Conservation (phyloP, 257 asterid genomes). For the Rubia yunnanensis region DNA sequence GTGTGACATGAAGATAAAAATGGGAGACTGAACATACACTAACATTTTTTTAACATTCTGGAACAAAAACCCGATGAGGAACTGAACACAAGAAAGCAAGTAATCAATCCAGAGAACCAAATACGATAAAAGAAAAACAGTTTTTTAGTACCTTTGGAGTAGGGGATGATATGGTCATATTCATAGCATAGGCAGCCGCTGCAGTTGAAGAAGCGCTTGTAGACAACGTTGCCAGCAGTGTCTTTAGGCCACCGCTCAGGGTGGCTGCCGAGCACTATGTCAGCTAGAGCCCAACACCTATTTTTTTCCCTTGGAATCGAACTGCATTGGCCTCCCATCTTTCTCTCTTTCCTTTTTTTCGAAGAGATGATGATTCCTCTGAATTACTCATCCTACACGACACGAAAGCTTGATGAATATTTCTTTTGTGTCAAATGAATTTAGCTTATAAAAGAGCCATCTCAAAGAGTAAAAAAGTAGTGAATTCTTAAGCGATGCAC, state of each 20-base stretch:
- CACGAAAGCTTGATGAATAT: too few species aligned
- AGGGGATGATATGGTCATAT: constrained; percentile 84
- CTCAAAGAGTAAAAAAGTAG: too few species aligned
- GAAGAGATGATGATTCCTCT: neutral
- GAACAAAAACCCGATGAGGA: neutral
- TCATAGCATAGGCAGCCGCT: constrained; percentile 95
- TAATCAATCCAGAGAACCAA: neutral
- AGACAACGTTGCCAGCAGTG: constrained; percentile 85
- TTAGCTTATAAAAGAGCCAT: too few species aligned
- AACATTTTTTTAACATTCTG: too few species aligned
- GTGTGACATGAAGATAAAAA: neutral
- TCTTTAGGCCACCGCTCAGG: constrained; percentile 99
- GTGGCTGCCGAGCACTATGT: constrained; percentile 79
- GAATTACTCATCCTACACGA: constrained; percentile 10
- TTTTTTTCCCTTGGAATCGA: constrained; percentile 66
- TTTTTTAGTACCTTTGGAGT: constrained; percentile 59
- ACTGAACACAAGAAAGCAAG: neutral
- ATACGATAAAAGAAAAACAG: neutral
- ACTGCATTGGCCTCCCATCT: constrained; percentile 53
- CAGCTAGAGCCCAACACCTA: constrained; percentile 81
- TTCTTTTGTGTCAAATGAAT: too few species aligned
- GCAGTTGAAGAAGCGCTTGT: constrained; percentile 86
- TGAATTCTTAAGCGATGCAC: too few species aligned
- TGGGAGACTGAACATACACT: too few species aligned
- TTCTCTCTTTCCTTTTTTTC: constrained; percentile 7